Evolutionary conservation across 495 filamentous ascomycete genomes (phyloP).

Genomic region (Xylaria flabelliformis): DNA sequence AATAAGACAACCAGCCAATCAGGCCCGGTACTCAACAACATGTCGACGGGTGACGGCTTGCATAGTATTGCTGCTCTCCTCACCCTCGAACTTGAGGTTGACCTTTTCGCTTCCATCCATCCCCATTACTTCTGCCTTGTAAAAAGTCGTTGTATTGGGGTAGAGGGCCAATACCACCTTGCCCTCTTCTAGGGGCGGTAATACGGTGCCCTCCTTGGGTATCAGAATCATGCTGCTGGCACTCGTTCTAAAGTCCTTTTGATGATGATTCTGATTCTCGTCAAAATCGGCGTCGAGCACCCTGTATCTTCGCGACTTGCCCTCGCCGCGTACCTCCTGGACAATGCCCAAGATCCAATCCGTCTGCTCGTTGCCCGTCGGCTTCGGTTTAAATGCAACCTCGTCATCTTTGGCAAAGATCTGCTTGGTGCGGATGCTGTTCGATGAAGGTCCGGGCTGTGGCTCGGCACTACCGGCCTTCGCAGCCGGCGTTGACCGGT

Average conservation of each 20-base stretch:
- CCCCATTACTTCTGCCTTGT: slow-evolving; percentile 91
- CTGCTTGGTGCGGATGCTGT: slow-evolving; percentile 53
- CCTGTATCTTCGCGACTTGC: slow-evolving; percentile 88
- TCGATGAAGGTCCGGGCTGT: slow-evolving; percentile 41
- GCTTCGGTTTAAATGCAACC: slow-evolving; percentile 86
- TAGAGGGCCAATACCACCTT: slow-evolving; percentile 84
- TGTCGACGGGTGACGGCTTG: slow-evolving; percentile 77
- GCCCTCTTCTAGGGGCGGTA: slow-evolving; percentile 76
- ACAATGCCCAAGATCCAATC: slow-evolving; percentile 93
- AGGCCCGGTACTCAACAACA: slow-evolving; percentile 71
- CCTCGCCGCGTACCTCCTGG: slow-evolving; percentile 81
- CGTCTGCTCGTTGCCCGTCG: slow-evolving; percentile 68
- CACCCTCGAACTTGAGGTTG: slow-evolving; percentile 80
- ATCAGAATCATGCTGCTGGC: slow-evolving; percentile 87
- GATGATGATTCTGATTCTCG: slow-evolving; percentile 74
- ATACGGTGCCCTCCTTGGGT: slow-evolving; percentile 59
- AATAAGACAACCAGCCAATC: slow-evolving; percentile 46
- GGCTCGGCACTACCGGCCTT: slow-evolving; percentile 55
- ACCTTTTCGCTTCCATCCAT: slow-evolving; percentile 60
- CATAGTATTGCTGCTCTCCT: slow-evolving; percentile 82
- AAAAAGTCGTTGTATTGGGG: slow-evolving; percentile 95
- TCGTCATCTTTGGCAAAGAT: slow-evolving; percentile 73
- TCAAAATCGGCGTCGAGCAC: slow-evolving; percentile 94
- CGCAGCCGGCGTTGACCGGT: slow-evolving; percentile 50
- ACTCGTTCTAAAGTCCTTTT: slow-evolving; percentile 77